Evolutionary conservation across 1,284 basidiomycete genomes (phyloP).

Genomic region (Ustilago bromivora): DNA sequence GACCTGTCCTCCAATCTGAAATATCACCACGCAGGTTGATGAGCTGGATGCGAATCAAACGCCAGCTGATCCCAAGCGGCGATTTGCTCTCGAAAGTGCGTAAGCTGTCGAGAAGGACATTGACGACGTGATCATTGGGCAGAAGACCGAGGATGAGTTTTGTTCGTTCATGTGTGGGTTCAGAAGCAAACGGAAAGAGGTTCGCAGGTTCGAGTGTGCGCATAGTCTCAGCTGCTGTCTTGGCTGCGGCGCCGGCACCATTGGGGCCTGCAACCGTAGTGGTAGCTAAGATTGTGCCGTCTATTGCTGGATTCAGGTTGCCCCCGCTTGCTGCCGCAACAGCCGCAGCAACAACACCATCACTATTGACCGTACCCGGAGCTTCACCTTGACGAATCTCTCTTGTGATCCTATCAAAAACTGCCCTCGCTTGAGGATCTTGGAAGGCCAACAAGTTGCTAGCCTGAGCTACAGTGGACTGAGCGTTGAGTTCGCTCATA

Average conservation of each 20-base stretch:
- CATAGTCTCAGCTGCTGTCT: conserved; percentile 17
- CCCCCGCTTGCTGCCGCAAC: conserved; percentile 14
- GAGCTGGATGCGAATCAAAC: conserved; percentile 58
- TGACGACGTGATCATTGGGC: conserved; percentile 59
- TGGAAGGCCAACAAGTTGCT: conserved; percentile 40
- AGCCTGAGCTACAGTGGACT: conserved; percentile 3
- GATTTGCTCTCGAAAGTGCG: conserved; percentile 56
- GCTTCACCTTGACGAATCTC: conserved; percentile 46
- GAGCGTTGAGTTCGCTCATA: conserved; percentile 20
- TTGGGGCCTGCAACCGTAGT: conserved; percentile 6
- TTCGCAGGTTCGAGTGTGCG: conserved; percentile 25
- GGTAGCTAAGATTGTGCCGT: conserved; percentile 10
- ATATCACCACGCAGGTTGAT: conserved; percentile 60
- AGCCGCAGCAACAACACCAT: conserved; percentile 8
- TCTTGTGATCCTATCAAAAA: conserved; percentile 58
- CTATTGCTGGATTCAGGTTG: conserved; percentile 18
- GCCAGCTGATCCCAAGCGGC: conserved; percentile 60
- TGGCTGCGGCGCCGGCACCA: not conserved
- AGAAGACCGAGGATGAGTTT: conserved; percentile 56
- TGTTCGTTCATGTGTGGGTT: conserved; percentile 33
- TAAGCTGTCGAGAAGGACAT: conserved; percentile 60
- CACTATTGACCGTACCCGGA: conserved; percentile 4
- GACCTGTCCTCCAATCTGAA: conserved; percentile 59
- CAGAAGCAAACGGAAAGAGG: conserved; percentile 33
- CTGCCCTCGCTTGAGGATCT: conserved; percentile 50